Percentiles rank a stretch among this genome's conserved stretches.
These are phyloP conservation scores for Favolaschia claudopus DNA, from an alignment of 768 basidiomycete genomes.

Conservation along the genomic window DNA sequence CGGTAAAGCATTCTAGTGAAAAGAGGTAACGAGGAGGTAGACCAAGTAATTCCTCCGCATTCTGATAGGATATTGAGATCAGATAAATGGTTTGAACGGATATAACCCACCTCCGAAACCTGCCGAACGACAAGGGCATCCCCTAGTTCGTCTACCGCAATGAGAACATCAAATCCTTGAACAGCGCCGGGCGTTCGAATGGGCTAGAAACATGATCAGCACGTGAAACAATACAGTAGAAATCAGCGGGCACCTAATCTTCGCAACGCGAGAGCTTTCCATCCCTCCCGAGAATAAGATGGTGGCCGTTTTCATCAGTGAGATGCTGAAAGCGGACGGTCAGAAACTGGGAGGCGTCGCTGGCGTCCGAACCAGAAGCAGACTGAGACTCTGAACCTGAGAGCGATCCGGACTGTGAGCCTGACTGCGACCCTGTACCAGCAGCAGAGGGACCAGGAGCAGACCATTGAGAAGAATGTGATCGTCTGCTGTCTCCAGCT, in stretches of 20 bases:
- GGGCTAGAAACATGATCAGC: conserved; percentile 53
- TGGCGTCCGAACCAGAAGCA: no score
- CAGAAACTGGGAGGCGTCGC: conserved; percentile 45
- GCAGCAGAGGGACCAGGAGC: background rate
- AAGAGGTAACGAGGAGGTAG: conserved; percentile 77
- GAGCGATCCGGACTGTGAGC: no score
- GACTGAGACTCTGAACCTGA: no score
- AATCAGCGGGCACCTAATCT: conserved; percentile 76
- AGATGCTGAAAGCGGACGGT: conserved; percentile 73
- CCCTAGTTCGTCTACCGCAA: conserved; percentile 69
- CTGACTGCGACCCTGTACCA: background rate
- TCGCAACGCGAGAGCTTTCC: conserved; percentile 73
- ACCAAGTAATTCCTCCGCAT: conserved; percentile 77
- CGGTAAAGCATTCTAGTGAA: conserved; percentile 73
- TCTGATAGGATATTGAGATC: conserved; percentile 53
- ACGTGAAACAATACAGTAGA: conserved; percentile 13
- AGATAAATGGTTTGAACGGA: background rate
- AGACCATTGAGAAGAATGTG: no score
- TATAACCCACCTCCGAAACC: conserved; percentile 82
- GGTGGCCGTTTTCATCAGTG: conserved; percentile 70
- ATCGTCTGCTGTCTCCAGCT: no score
- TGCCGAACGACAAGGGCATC: conserved; percentile 72
- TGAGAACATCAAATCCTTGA: conserved; percentile 84
- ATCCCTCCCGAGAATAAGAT: conserved; percentile 74
- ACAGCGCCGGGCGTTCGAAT: conserved; percentile 84